Base-by-base conservation (phyloP, 2,329 filamentous ascomycete genomes). In the Aspergillus floridensis region DNA sequence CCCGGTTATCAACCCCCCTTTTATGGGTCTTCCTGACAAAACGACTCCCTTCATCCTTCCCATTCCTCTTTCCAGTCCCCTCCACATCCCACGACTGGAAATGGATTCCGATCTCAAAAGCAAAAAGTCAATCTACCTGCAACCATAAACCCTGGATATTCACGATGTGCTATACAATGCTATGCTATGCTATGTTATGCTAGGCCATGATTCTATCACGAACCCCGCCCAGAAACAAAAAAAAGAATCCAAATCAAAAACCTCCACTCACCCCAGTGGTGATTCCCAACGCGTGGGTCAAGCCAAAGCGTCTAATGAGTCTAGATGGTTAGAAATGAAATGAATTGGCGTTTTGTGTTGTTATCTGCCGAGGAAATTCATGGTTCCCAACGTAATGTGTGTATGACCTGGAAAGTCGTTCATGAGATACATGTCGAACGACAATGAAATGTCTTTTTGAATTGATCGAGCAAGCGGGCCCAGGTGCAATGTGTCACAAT, bases 251-350 rank as follows among this genome's bases (percentile, higher is more conserved):
- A 16, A 35, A 35, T 12, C 26, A 3, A 29, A 29, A 29, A 0
- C 26, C 8, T 29, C 26, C 14, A 44, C 38, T 5, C 38, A 44
- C 6, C 26, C 26, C 7, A 10, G 26, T 8, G 26, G 26, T 29
- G 26, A 8, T 29, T 8, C 7, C 7, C 26, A 29, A 29, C 26
- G 26, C 26, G 26, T 29, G 26, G 7, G 16, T n/a, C 16, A 44
- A 44, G 14, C 14, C 38, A 16, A 12, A 44, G 38, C 6, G 38
- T 44, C 16, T 44, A 44, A 50, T 31, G 48, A 50, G n/a, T 32
- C 41, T 53, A 53, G 32, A 53, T 24, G 51, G 51, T 8, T 21
- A 46, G 51, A 35, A 52, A 52, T 52, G 50, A 53, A 46, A 44
- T 38, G 35, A 44, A 41, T 16, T 7, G 35, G 35, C 51, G 35